Conservation (phyloP, 2,329 filamentous ascomycete species). For the Erysiphe neolycopersici region DNA sequence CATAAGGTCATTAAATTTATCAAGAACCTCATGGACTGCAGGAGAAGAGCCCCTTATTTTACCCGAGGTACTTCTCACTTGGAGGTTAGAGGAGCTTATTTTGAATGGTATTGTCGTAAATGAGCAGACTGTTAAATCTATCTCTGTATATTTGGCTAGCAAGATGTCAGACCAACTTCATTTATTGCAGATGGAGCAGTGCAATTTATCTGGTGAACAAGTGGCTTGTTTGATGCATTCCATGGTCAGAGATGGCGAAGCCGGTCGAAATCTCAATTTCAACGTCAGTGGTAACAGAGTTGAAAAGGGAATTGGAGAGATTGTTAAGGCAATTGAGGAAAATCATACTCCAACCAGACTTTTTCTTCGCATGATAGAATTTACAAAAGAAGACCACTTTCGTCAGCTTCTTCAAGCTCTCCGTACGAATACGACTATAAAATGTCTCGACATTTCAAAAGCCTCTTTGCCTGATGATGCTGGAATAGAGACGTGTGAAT, state of each 20-base stretch:
- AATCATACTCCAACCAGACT: slow-evolving; percentile 32
- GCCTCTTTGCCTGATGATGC: slow-evolving; percentile 43
- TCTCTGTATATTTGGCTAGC: slow-evolving; percentile 35
- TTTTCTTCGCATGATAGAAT: slow-evolving; percentile 42
- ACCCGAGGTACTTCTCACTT: slow-evolving; percentile 36
- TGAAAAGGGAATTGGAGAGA: slow-evolving; percentile 22
- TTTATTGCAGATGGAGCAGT: slow-evolving; percentile 37
- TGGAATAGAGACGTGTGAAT: slow-evolving; percentile 35
- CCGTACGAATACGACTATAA: slow-evolving; percentile 32
- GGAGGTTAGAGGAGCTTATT: slow-evolving; percentile 38
- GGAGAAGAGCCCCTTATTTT: slow-evolving; percentile 35
- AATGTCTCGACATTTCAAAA: slow-evolving; percentile 40
- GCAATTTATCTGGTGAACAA: slow-evolving; percentile 35
- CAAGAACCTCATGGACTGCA: slow-evolving; percentile 34
- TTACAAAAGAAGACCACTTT: slow-evolving; percentile 19
- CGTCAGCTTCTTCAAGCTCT: slow-evolving; percentile 34
- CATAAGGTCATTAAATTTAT: slow-evolving; percentile 37
- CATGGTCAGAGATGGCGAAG: slow-evolving; percentile 24
- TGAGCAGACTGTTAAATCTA: slow-evolving; percentile 33
- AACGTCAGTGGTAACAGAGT: slow-evolving; percentile 32
- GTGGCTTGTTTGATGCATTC: slow-evolving; percentile 37
- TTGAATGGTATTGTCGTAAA: slow-evolving; percentile 37
- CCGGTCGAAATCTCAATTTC: slow-evolving; percentile 31
- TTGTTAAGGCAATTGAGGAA: slow-evolving; percentile 23
- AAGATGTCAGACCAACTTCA: slow-evolving; percentile 31